phyloP scores from a whole-genome alignment of 2,329 filamentous ascomycete genomes.

The Ramularia endophylla region DNA sequence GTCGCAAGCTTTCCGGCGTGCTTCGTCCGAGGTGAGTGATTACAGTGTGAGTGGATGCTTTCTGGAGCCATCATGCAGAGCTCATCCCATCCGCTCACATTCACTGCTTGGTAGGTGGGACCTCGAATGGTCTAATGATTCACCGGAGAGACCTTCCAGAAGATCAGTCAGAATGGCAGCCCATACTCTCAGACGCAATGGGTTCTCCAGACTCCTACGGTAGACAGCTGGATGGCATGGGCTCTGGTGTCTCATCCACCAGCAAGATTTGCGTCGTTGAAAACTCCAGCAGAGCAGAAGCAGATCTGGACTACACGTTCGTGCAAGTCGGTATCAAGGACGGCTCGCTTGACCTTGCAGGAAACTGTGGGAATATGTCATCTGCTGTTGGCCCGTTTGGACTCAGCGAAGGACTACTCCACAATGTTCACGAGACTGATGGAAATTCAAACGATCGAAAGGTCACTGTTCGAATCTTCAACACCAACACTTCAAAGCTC shows the following conservation, averaged over 20 bases:
- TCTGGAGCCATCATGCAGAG: too few species aligned
- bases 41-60: too few species aligned
- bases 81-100: too few species aligned
- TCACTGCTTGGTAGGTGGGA: constrained; percentile 42
- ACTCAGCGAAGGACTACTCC: constrained; percentile 50
- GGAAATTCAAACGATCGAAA: constrained; percentile 5
- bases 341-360: constrained; percentile 56
- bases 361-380: constrained; percentile 73
- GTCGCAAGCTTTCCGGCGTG: constrained; percentile 2
- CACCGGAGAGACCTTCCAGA: constrained; percentile 47
- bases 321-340: constrained; percentile 61
- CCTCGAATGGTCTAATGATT: constrained; percentile 62
- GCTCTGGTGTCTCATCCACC: constrained; percentile 61
- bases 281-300: constrained; percentile 41
- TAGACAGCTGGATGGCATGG: constrained; percentile 66
- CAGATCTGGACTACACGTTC: constrained; percentile 66
- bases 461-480: constrained; percentile 55
- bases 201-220: constrained; percentile 61
- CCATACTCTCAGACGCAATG: constrained; percentile 55
- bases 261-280: constrained; percentile 66
- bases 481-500: constrained; percentile 65
- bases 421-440: constrained; percentile 25
- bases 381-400: constrained; percentile 61
- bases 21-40: too few species aligned
- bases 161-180: constrained; percentile 42